Evolutionary conservation across 202 grass and related monocot species (phyloP).

Genomic region (Sporobolus alterniflorus): DNA sequence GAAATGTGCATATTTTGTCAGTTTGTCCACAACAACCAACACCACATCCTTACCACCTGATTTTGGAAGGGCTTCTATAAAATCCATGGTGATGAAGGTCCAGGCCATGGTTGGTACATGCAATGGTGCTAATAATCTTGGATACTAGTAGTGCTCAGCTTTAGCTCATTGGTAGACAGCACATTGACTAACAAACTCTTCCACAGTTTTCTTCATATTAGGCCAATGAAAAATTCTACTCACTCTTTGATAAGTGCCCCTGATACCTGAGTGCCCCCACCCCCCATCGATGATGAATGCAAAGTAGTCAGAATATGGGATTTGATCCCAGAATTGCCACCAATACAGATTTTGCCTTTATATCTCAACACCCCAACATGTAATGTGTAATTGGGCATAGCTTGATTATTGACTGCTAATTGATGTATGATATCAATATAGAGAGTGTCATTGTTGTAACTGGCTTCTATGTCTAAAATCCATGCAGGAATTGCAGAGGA

Average conservation of each 20-base stretch:
- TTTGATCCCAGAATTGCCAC: fast-evolving
- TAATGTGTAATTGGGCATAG: not conserved
- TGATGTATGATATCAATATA: not conserved
- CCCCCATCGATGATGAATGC: no score
- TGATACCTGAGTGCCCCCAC: no score
- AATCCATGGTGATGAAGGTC: not conserved
- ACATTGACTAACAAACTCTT: not conserved
- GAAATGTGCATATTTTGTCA: not conserved
- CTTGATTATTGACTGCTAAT: no score
- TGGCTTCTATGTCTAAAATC: not conserved
- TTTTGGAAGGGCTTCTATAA: not conserved
- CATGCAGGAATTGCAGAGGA: not conserved
- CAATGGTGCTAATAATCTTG: not conserved
- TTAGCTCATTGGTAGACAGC: not conserved
- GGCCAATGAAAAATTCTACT: no score
- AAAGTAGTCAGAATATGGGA: no score
- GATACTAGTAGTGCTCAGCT: not conserved
- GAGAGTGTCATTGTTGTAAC: not conserved
- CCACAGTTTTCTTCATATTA: no score
- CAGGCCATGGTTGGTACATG: not conserved
- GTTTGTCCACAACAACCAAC: not conserved
- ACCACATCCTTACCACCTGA: not conserved
- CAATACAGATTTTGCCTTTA: not conserved
- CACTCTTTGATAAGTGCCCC: no score
- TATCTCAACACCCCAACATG: not conserved